phyloP scores from a whole-genome alignment of 2,329 filamentous ascomycete species.

The Ophiocordyceps australis region DNA sequence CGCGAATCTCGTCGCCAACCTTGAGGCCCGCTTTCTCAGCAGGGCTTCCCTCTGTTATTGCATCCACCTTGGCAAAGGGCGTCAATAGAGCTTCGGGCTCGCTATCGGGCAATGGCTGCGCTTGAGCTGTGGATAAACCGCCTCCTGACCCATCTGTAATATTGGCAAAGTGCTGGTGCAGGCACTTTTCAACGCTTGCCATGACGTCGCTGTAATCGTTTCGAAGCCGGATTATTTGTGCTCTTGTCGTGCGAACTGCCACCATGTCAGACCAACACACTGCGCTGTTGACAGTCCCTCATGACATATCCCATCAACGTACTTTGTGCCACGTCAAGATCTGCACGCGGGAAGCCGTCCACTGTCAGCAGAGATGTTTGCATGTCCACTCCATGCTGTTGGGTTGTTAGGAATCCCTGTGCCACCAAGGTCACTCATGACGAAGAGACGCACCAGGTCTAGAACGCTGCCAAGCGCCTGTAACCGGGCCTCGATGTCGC shows the following conservation, averaged over 20 bases:
- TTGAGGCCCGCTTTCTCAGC: conserved; percentile 69
- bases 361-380: conserved; percentile 68
- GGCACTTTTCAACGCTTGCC: conserved; percentile 59
- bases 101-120: conserved; percentile 12
- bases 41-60: conserved; percentile 59
- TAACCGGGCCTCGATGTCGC: conserved; percentile 70
- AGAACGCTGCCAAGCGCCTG: conserved; percentile 70
- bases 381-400: conserved; percentile 84
- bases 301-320: conserved; percentile 10
- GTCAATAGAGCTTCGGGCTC: conserved; percentile 8
- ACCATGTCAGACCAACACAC: conserved; percentile 2
- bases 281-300: neutral
- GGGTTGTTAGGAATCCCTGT: conserved; percentile 8
- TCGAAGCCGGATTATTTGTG: conserved; percentile 71
- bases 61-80: conserved; percentile 80
- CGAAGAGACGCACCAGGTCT: conserved; percentile 57
- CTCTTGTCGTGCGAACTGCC: conserved; percentile 76
- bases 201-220: conserved; percentile 93
- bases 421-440: too few relatives aligned
- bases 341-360: conserved; percentile 82
- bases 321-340: conserved; percentile 93
- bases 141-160: conserved; percentile 26
- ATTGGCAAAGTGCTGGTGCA: conserved; percentile 83
- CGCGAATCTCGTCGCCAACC: conserved; percentile 62
- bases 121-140: conserved; percentile 4